Evolutionary conservation across 805 yeast species (phyloP), one percentile per base, ranked within the genome.

Genomic region (Saturnispora diversa): DNA sequence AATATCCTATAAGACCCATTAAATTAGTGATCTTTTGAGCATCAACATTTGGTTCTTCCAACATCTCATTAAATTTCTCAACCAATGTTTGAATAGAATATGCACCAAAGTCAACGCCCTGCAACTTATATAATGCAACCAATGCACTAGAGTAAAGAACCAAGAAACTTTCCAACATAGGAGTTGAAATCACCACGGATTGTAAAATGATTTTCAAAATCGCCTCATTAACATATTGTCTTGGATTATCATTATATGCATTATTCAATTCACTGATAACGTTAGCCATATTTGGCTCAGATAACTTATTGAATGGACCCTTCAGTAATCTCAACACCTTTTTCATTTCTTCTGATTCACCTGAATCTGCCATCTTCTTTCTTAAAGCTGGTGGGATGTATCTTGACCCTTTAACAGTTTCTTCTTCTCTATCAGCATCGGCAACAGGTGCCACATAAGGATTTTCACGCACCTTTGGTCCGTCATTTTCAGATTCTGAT

Each of bases 61-160:
- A 64, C 39, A 52, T 57, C 3, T 52, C 51, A 27, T 80, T 78
- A 50, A 84, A 76, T 42, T 66, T 69, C 45, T 84, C 95, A n/a
- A 88, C 83, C 41, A 84, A 55, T 0, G 75, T 68, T 55, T 92
- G 98, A 25, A 87, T 68, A 44, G 87, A 80, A 50, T 66, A 73
- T 0, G 97, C 98, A 44, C 95, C 97, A 58, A 86, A 82, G 46
- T 86, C 95, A 28, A 79, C 75, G 16, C 98, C 97, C 50, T 84
- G 83, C 16, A 78, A 53, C 45, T 83, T 71, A 62, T 83, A 86
- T 19, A 92, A 58, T 1, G 95, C 80, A 17, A 79, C 79, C 2
- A 80, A 73, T 6, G 86, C 67, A 5, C 86, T 80, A 1, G 95
- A 82, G 58, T 90, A 88, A 24, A 84, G 68, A 45, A 82, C 72